Conservation (phyloP, 192 early-diverging fungal genomes). For the Backusella australiensis region DNA sequence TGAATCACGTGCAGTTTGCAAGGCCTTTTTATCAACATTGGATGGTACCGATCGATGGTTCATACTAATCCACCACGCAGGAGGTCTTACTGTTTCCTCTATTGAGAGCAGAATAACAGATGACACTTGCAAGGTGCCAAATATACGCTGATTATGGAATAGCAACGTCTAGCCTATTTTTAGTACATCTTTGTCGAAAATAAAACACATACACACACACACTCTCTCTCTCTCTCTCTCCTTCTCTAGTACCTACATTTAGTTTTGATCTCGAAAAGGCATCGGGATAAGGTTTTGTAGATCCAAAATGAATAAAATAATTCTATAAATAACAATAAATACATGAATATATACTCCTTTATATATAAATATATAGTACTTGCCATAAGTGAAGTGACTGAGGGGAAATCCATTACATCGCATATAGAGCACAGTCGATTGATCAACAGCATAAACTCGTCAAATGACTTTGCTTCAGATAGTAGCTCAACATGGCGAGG, state of each 20-base stretch:
- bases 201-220: background rate
- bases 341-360: background rate
- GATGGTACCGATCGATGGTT: background rate
- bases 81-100: conserved; percentile 23
- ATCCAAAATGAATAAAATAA: conserved; percentile 46
- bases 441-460: conserved; percentile 38
- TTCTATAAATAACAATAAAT: conserved; percentile 35
- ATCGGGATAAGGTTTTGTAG: conserved; percentile 43
- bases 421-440: conserved; percentile 36
- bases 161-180: conserved; percentile 35
- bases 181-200: background rate
- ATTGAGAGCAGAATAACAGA: conserved; percentile 11
- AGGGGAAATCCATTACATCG: conserved; percentile 39
- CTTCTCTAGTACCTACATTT: conserved; percentile 22
- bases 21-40: background rate
- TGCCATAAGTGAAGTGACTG: conserved; percentile 46
- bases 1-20: conserved; percentile 3
- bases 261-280: conserved; percentile 53
- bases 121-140: conserved; percentile 31
- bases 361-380: background rate
- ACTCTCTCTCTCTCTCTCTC: background rate
- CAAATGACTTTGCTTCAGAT: conserved; percentile 38
- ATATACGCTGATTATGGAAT: conserved; percentile 36
- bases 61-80: conserved; percentile 27
- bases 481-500: conserved; percentile 55